phyloP scores from a whole-genome alignment of 257 asterid genomes.

The Thymus quinquecostatus region DNA sequence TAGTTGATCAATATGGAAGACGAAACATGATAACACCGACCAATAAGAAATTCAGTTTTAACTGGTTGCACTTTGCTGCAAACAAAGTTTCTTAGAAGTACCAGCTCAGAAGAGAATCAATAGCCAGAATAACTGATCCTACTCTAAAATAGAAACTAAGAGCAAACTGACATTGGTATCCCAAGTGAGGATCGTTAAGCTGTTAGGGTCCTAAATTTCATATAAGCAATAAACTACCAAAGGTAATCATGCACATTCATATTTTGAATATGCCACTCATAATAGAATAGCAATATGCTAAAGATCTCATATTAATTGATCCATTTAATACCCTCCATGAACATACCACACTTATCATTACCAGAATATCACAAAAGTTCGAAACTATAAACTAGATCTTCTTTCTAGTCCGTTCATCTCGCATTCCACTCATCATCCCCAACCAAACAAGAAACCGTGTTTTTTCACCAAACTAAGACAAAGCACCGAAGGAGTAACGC shows the following conservation, averaged over 20 bases:
- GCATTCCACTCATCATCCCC: neutral
- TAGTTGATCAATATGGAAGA: neutral
- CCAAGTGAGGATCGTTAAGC: conserved; percentile 27
- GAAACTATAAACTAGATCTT: conserved; percentile 25
- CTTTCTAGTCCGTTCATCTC: conserved; percentile 5
- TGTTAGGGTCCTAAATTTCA: conserved; percentile 5
- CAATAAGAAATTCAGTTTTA: neutral
- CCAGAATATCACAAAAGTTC: neutral
- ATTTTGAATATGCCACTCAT: neutral
- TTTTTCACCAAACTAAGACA: conserved; percentile 24
- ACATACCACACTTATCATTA: conserved; percentile 18
- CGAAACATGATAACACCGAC: neutral
- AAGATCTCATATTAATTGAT: conserved; percentile 30
- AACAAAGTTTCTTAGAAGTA: neutral
- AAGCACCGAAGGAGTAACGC: neutral
- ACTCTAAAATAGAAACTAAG: conserved; percentile 10
- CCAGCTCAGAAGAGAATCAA: neutral
- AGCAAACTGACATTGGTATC: conserved; percentile 9
- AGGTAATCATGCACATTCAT: conserved; percentile 1
- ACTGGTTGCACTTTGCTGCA: neutral
- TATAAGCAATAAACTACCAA: neutral
- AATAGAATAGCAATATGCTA: conserved; percentile 20
- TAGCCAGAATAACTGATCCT: neutral
- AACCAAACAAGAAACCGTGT: neutral
- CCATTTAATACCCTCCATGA: neutral